A percentile compares a stretch with the other conserved stretches of the same genome.
Evolutionary conservation across 805 yeast species (phyloP).

Genomic region (Metschnikowia orientalis): DNA sequence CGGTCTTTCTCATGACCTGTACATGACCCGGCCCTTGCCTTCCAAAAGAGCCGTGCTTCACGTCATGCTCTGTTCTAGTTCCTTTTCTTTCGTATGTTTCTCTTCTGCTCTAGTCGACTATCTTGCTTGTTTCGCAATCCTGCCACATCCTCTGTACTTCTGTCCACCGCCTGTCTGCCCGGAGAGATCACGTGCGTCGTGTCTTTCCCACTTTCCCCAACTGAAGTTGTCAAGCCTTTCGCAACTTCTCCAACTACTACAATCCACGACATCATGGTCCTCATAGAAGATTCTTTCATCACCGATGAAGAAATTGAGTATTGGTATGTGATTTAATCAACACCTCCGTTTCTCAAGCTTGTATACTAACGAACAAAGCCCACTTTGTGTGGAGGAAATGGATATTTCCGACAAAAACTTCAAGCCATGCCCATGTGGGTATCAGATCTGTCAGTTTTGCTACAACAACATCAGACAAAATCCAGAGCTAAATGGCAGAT

Average conservation of each 20-base stretch:
- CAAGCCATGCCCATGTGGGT: conserved; percentile 99
- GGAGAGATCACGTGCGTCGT: conserved; percentile 14
- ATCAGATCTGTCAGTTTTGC: conserved; percentile 97
- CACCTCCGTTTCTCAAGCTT: background rate
- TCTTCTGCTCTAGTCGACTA: too few relatives aligned
- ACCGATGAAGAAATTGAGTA: conserved; percentile 80
- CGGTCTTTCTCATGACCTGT: background rate
- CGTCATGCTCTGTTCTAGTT: background rate
- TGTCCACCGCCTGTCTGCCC: too few relatives aligned
- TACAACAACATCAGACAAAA: conserved; percentile 94
- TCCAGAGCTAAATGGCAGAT: conserved; percentile 90
- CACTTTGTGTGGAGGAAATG: conserved; percentile 96
- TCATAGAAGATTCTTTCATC: conserved; percentile 37
- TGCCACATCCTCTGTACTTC: too few relatives aligned
- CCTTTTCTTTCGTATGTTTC: too few relatives aligned
- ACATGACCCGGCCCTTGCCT: too few relatives aligned
- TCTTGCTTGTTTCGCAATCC: too few relatives aligned
- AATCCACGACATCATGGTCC: conserved; percentile 10
- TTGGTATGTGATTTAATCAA: conserved; percentile 41
- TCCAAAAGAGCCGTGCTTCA: background rate
- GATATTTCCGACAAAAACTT: conserved; percentile 94
- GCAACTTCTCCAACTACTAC: conserved; percentile 31
- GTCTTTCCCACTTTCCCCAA: conserved; percentile 5
- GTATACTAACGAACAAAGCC: conserved; percentile 45
- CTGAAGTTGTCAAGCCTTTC: conserved; percentile 3